These are phyloP conservation scores for Claviceps africana DNA, from an alignment of 2,329 filamentous ascomycete species.

Conservation along the genomic window DNA sequence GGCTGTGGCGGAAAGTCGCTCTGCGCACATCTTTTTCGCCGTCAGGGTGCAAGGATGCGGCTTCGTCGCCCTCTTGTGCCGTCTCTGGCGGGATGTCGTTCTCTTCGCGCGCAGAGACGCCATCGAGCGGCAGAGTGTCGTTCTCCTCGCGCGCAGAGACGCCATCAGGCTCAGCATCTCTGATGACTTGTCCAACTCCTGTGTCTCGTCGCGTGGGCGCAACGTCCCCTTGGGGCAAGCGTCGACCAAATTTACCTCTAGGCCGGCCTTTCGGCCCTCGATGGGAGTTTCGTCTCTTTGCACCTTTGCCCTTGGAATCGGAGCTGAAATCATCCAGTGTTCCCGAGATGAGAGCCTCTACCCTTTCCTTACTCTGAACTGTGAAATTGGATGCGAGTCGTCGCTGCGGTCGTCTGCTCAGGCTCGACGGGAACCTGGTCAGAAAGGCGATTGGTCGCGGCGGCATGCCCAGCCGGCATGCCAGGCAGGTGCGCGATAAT, in stretches of 20 bases:
- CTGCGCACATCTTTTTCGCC: not conserved
- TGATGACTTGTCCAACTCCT: not conserved
- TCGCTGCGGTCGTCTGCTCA: slow-evolving; percentile 6
- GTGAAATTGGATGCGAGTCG: slow-evolving; percentile 13
- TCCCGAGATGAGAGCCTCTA: slow-evolving; percentile 14
- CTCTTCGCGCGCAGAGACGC: not conserved
- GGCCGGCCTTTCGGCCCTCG: slow-evolving; percentile 1
- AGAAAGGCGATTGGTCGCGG: slow-evolving; percentile 9
- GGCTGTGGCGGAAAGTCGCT: slow-evolving; percentile 11
- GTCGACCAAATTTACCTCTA: not conserved
- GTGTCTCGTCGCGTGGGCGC: not conserved
- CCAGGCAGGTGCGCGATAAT: slow-evolving; percentile 20
- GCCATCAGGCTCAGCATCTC: not conserved
- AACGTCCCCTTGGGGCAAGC: slow-evolving; percentile 7
- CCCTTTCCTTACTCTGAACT: slow-evolving; percentile 11
- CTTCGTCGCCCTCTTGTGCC: not conserved
- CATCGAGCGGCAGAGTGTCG: not conserved
- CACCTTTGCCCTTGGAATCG: not conserved
- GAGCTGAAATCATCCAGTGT: not conserved
- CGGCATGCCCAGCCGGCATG: slow-evolving; percentile 19
- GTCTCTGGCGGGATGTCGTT: not conserved
- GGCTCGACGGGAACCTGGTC: slow-evolving; percentile 4
- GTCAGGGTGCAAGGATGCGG: not conserved
- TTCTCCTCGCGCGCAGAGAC: not conserved
- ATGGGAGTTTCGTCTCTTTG: not conserved